Base-by-base conservation (phyloP, 768 basidiomycete genomes). In the Lactarius hengduanensis region DNA sequence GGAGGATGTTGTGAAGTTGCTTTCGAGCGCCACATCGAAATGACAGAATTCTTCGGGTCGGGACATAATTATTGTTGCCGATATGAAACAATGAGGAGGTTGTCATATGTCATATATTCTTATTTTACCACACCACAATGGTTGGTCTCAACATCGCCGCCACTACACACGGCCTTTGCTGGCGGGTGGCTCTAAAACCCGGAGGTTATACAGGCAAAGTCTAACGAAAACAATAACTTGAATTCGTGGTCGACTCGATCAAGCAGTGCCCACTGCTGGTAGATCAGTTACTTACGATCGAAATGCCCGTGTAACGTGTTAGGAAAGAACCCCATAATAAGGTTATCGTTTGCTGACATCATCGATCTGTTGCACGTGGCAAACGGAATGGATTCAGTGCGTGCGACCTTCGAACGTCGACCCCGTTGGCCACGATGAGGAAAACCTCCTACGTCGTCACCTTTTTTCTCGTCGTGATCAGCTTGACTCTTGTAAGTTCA, bases 381-480 rank as follows among this genome's bases (percentile, higher is more conserved):
- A 22, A 26, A 50, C 47, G 22, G 10, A 26, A 26, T 15, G 50
- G 22, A 50, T 50, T 53, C 50, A 28, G 26, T 5, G 26, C 50
- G 26, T 5, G 26, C 50, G 50, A 28, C 13, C 9, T 4, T 53
- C 50, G 26, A 53, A 26, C 50, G 22, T 61, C 43, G 64, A 54
- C 34, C 34, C 38, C 20, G n/a, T 47, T 26, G 15, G 45, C 57
- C 59, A 72, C 61, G 34, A 89, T 90, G 89, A 80, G 89, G 69
- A 90, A 88, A 72, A 84, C 81, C 0, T 90, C 87, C 0, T 91
- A 91, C 69, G 83, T 82, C 32, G 68, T 89, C 60, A 83, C 89
- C 0, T 87, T 90, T 70, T 69, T 85, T 65, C 83, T 84, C 34
- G 83, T 88, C 1, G 72, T 80, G 3, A 63, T 82, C 16, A 80